A percentile compares a stretch with the other conserved stretches of the same genome.
These are phyloP conservation scores for Hamigera avellanea DNA, from an alignment of 495 filamentous ascomycete genomes.

Conservation along the genomic window DNA sequence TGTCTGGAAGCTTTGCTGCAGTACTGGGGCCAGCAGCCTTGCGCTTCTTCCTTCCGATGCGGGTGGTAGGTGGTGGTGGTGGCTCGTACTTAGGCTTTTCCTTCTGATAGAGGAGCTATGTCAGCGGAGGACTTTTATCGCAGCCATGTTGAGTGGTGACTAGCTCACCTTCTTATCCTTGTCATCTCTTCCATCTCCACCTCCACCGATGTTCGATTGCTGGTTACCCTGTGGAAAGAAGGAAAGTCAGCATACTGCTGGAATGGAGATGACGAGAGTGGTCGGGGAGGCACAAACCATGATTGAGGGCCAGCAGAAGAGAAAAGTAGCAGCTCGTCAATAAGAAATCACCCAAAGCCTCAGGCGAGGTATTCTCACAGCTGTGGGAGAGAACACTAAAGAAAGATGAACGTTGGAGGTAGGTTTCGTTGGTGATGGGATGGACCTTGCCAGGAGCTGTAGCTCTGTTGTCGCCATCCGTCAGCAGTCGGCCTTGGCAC, in stretches of 20 bases:
- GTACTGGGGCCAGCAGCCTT: conserved; percentile 85
- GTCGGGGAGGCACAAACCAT: conserved; percentile 24
- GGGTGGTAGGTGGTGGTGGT: conserved; percentile 90
- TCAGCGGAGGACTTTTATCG: conserved; percentile 7
- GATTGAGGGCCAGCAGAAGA: conserved; percentile 7
- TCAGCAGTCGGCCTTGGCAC: conserved; percentile 4
- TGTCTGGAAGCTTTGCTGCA: conserved; percentile 82
- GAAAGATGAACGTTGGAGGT: background rate
- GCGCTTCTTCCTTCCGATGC: conserved; percentile 97
- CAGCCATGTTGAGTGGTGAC: background rate
- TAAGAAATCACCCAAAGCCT: too few relatives aligned
- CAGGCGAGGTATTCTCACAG: background rate
- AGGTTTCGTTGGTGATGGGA: conserved; percentile 5
- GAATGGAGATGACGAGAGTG: conserved; percentile 3
- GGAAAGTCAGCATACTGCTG: conserved; percentile 12
- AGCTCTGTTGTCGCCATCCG: conserved; percentile 9
- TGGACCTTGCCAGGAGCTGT: too few relatives aligned
- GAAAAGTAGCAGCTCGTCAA: too few relatives aligned
- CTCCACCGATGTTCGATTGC: conserved; percentile 74
- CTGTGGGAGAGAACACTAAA: background rate
- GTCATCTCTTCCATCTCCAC: conserved; percentile 68
- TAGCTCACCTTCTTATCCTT: conserved; percentile 85
- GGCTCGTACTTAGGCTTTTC: conserved; percentile 99
- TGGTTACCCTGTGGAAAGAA: conserved; percentile 45
- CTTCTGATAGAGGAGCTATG: conserved; percentile 50